phyloP scores from a whole-genome alignment of 1,284 basidiomycete genomes.

The Ustilago esculenta region DNA sequence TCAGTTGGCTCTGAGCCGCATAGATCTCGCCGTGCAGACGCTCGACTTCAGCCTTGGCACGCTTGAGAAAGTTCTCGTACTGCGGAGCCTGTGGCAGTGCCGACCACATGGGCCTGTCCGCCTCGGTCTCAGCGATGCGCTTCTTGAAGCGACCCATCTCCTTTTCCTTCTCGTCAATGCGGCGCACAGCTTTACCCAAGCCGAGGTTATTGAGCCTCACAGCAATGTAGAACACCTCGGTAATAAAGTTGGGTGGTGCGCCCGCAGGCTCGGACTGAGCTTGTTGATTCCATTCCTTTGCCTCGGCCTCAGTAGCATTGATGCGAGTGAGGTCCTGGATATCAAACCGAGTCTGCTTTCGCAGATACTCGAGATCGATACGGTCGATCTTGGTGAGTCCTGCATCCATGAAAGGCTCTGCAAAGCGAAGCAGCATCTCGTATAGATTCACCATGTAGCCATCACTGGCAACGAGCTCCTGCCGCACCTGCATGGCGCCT shows the following conservation, averaged over 20 bases:
- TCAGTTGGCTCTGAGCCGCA: slow-evolving; percentile 84
- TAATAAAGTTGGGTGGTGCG: slow-evolving; percentile 80
- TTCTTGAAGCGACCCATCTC: slow-evolving; percentile 71
- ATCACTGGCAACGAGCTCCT: slow-evolving; percentile 85
- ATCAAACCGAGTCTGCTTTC: slow-evolving; percentile 59
- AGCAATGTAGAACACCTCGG: slow-evolving; percentile 87
- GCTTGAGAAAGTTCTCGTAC: slow-evolving; percentile 65
- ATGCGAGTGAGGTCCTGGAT: slow-evolving; percentile 60
- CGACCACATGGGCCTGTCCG: slow-evolving; percentile 53
- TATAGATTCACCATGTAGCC: slow-evolving; percentile 93
- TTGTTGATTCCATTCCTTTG: slow-evolving; percentile 52
- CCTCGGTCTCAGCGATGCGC: slow-evolving; percentile 80
- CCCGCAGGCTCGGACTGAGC: slow-evolving; percentile 13
- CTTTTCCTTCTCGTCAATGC: slow-evolving; percentile 80
- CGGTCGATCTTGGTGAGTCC: slow-evolving; percentile 85
- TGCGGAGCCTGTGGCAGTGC: slow-evolving; percentile 53
- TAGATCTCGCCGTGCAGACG: slow-evolving; percentile 71
- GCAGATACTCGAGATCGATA: slow-evolving; percentile 80
- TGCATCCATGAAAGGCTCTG: slow-evolving; percentile 96
- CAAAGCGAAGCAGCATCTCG: slow-evolving; percentile 81
- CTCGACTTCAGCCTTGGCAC: slow-evolving; percentile 54
- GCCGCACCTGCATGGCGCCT: slow-evolving; percentile 87
- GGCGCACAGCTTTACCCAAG: slow-evolving; percentile 72
- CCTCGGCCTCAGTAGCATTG: slow-evolving; percentile 63
- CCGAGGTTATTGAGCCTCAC: slow-evolving; percentile 57